Evolutionary conservation across 2,329 filamentous ascomycete genomes (phyloP).

Genomic region (Beauveria asiatica): DNA sequence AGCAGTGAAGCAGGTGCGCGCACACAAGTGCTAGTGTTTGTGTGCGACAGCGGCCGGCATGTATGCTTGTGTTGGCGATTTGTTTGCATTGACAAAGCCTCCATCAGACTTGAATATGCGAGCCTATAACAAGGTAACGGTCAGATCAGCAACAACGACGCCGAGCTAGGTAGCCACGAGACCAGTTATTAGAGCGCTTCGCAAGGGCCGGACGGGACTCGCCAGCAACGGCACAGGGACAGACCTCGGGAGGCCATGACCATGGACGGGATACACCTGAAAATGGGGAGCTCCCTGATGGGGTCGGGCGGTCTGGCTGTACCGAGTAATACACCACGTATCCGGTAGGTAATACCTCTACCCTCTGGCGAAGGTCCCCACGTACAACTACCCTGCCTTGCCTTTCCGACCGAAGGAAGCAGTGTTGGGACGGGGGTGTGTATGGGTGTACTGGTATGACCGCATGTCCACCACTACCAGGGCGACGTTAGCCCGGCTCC

Average conservation of each 20-base stretch:
- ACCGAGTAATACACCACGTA: constrained; percentile 1
- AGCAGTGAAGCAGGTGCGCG: background rate
- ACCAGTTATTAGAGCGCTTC: background rate
- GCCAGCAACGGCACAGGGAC: constrained; percentile 1
- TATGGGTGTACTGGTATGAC: constrained; percentile 1
- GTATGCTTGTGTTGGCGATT: constrained; percentile 2
- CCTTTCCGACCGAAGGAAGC: constrained; percentile 5
- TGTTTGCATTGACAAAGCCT: constrained; percentile 9
- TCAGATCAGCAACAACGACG: constrained; percentile 6
- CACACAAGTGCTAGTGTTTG: constrained; percentile 10
- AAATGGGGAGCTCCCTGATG: constrained; percentile 7
- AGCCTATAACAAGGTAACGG: background rate
- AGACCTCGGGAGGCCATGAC: constrained; percentile 9
- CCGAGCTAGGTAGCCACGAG: background rate
- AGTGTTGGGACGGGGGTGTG: constrained; percentile 2
- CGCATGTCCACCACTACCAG: constrained; percentile 1
- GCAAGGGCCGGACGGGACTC: constrained; percentile 2
- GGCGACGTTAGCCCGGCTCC: constrained; percentile 3
- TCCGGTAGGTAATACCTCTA: constrained; percentile 1
- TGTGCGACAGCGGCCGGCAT: constrained; percentile 4
- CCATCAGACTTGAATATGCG: background rate
- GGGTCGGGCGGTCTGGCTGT: constrained; percentile 9
- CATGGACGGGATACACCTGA: constrained; percentile 9
- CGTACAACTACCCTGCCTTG: constrained; percentile 1
- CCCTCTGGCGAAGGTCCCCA: constrained; percentile 1